Percentiles rank a stretch among this genome's conserved stretches.
These are phyloP conservation scores for Colletotrichum shisoi DNA, from an alignment of 2,329 filamentous ascomycete genomes.

Conservation along the genomic window DNA sequence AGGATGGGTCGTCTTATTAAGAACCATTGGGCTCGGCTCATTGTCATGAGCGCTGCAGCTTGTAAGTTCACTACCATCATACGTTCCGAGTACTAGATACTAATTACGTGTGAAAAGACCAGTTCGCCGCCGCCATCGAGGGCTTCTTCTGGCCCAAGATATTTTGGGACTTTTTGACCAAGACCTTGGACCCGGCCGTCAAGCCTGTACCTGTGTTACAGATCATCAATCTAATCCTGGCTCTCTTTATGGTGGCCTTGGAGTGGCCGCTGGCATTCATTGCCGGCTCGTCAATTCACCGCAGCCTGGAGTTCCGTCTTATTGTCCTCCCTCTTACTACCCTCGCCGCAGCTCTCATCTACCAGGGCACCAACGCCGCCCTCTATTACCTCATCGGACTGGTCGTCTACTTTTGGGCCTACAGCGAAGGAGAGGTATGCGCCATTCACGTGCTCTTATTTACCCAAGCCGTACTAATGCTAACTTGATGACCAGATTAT, in stretches of 20 bases:
- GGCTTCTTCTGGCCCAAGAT: conserved; percentile 99
- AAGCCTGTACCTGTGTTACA: conserved; percentile 89
- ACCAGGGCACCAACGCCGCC: conserved; percentile 91
- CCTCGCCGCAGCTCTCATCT: conserved; percentile 78
- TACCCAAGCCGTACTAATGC: conserved; percentile 17
- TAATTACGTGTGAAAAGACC: conserved; percentile 68
- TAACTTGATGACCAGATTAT: conserved; percentile 61
- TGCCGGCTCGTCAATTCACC: conserved; percentile 80
- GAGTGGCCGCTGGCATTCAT: conserved; percentile 88
- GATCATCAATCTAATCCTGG: conserved; percentile 85
- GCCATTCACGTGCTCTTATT: neutral
- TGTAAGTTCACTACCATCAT: conserved; percentile 62
- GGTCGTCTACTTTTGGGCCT: conserved; percentile 93
- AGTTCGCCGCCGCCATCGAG: conserved; percentile 82
- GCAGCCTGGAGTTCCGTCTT: conserved; percentile 85
- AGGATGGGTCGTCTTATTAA: conserved; percentile 98
- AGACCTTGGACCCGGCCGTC: conserved; percentile 84
- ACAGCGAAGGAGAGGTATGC: conserved; percentile 90
- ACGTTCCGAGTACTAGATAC: conserved; percentile 24
- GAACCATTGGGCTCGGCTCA: conserved; percentile 97
- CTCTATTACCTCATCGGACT: conserved; percentile 91
- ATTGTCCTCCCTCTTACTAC: conserved; percentile 81
- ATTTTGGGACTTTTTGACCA: conserved; percentile 96
- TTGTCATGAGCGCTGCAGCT: conserved; percentile 82
- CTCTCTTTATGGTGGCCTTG: conserved; percentile 79